Base-by-base conservation (phyloP, 106 monocot genomes). In the Triglochin maritima region DNA sequence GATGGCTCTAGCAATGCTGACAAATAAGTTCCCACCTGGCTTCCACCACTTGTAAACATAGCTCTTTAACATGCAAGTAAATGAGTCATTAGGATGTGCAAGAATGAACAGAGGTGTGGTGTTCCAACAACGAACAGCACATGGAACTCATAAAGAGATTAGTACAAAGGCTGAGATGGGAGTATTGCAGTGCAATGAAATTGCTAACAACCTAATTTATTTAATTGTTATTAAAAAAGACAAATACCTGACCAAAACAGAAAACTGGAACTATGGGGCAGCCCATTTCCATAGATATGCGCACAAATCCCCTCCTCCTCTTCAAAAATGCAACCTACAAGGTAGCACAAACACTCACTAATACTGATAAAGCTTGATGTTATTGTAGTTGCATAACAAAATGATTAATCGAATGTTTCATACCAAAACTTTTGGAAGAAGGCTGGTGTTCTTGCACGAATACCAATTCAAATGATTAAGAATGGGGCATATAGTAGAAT, bases 251-350 rank as follows among this genome's bases (percentile, higher is more conserved):
- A 57, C 95, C 95, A 68, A 96, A 96, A 76, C 81, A 83, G 73
- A 96, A 96, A 72, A 84, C 85, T 76, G 95, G 95, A 76, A 96
- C 95, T 57, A 96, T 49, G 7, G 95, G 95, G n/a, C 68, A 47
- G 41, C 95, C 95, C 71, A 64, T 86, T 79, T 96, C 87, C 49
- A 96, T 84, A 55, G 95, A 87, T 77, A 96, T 85, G 50, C 82
- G 83, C 16, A 90, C 76, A 74, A 96, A 96, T 49, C 95, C 90
- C 55, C 88, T 96, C 66, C 95, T 87, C 70, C 79, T 78, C 72
- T 85, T 85, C 47, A 96, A 83, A 64, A 87, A 96, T 53, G 85
- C 87, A 65, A 96, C 85, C 95, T 96, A 69, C 49, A 75, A 75
- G 9, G 7, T 2, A 11, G 57, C 6, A 69, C 58, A 58, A 58